A percentile compares a stretch with the other conserved stretches of the same genome.
Conservation (phyloP, 495 filamentous ascomycete genomes). For the Clohesyomyces aquaticus region DNA sequence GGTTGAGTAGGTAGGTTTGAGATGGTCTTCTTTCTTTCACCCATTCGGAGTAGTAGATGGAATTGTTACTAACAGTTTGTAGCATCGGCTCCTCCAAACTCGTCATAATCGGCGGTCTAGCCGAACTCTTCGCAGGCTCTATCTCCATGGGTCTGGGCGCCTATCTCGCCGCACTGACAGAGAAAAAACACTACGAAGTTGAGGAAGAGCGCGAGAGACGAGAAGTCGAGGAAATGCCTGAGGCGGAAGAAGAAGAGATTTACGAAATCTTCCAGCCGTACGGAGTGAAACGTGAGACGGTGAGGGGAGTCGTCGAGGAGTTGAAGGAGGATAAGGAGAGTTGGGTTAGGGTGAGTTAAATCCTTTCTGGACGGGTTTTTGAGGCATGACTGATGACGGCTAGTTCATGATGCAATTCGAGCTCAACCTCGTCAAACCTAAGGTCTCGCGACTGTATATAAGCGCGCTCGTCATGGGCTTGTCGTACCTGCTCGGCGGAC, state of each 20-base stretch:
- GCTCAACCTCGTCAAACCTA: constrained; percentile 53
- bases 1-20: constrained; percentile 50
- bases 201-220: constrained; percentile 52
- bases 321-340: constrained; percentile 49
- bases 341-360: constrained; percentile 48
- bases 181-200: constrained; percentile 52
- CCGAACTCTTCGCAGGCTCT: constrained; percentile 67
- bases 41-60: too few species aligned
- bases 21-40: background rate
- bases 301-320: constrained; percentile 48
- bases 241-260: constrained; percentile 44
- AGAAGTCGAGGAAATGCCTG: constrained; percentile 50
- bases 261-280: constrained; percentile 50
- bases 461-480: constrained; percentile 56
- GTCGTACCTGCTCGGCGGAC: constrained; percentile 59
- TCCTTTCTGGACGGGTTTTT: too few species aligned
- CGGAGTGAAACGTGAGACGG: constrained; percentile 45
- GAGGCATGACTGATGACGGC: too few species aligned
- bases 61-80: background rate
- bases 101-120: constrained; percentile 70
- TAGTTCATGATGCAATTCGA: constrained; percentile 63
- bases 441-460: constrained; percentile 51
- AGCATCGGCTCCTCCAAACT: constrained; percentile 60
- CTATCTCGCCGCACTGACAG: constrained; percentile 58
- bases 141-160: constrained; percentile 75